Conservation (phyloP, 495 filamentous ascomycete species). For the Symbiotaphrina buchneri region DNA sequence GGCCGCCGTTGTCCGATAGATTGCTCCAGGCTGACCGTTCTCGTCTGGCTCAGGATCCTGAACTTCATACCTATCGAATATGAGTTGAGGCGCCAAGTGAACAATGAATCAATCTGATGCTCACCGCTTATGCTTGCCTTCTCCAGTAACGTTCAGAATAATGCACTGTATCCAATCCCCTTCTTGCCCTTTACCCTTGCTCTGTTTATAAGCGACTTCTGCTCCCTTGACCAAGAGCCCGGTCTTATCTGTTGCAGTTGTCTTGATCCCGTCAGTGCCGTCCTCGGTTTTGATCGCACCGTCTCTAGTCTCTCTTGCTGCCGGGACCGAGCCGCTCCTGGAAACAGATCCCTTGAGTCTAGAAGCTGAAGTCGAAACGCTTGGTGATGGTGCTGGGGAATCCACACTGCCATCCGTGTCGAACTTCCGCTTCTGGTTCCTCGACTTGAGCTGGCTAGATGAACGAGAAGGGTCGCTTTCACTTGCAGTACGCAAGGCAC, state of each 20-base stretch:
- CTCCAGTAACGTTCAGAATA: constrained; percentile 63
- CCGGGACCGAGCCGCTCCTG: constrained; percentile 33
- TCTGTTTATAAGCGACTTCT: constrained; percentile 70
- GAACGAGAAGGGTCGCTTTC: constrained; percentile 30
- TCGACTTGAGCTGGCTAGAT: constrained; percentile 25
- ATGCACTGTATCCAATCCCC: constrained; percentile 76
- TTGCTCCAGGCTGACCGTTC: constrained; percentile 40
- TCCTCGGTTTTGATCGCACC: constrained; percentile 29
- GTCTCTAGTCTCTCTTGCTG: constrained; percentile 16
- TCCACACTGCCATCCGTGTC: constrained; percentile 50
- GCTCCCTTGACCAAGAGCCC: constrained; percentile 43
- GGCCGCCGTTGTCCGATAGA: constrained; percentile 57
- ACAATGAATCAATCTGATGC: constrained; percentile 1
- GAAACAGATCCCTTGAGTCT: constrained; percentile 22
- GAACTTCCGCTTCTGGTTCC: constrained; percentile 35
- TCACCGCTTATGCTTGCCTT: constrained; percentile 61
- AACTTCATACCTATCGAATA: constrained; percentile 51
- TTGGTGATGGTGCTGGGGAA: constrained; percentile 42
- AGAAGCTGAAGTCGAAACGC: constrained; percentile 13
- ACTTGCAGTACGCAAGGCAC: constrained; percentile 30
- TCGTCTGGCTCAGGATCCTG: constrained; percentile 83
- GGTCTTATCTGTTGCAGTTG: constrained; percentile 5
- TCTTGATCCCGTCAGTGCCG: constrained; percentile 20
- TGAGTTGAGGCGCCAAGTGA: neutral
- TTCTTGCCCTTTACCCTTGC: constrained; percentile 47